Evolutionary conservation across 2,329 filamentous ascomycete genomes (phyloP).

Genomic region (Penicillium nordicum): DNA sequence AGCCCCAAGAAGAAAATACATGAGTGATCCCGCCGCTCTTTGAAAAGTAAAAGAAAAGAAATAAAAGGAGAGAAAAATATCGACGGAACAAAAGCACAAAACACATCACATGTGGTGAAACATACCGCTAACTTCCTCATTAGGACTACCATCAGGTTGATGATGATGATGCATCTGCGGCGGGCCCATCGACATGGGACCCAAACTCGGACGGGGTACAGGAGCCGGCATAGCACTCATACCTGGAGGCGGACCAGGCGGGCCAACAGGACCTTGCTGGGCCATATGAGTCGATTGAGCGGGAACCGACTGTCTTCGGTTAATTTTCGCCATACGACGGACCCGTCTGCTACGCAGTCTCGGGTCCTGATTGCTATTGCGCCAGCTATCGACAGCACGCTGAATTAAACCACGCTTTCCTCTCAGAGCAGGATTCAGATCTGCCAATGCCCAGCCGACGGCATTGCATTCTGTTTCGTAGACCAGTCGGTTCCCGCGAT

Average conservation of each 20-base stretch:
- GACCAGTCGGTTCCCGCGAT: conserved; percentile 88
- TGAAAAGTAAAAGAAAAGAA: background rate
- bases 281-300: conserved; percentile 55
- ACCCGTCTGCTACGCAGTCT: conserved; percentile 86
- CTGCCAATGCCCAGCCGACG: conserved; percentile 97
- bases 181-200: conserved; percentile 66
- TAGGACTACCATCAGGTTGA: conserved; percentile 62
- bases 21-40: conserved; percentile 14
- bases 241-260: conserved; percentile 48
- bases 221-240: conserved; percentile 53
- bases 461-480: conserved; percentile 99
- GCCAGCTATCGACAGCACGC: conserved; percentile 95
- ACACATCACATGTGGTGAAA: conserved; percentile 81
- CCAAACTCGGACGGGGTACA: conserved; percentile 35
- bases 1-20: conserved; percentile 6
- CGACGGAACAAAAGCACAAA: conserved; percentile 12
- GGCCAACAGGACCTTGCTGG: background rate
- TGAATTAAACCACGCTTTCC: conserved; percentile 96
- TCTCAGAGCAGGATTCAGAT: conserved; percentile 84
- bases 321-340: conserved; percentile 93
- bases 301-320: conserved; percentile 71
- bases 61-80: background rate
- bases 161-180: conserved; percentile 68
- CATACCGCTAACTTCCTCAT: conserved; percentile 91
- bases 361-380: conserved; percentile 97